phyloP scores from a whole-genome alignment of 192 early-diverging fungal species.

The Nowakowskiella sp. region DNA sequence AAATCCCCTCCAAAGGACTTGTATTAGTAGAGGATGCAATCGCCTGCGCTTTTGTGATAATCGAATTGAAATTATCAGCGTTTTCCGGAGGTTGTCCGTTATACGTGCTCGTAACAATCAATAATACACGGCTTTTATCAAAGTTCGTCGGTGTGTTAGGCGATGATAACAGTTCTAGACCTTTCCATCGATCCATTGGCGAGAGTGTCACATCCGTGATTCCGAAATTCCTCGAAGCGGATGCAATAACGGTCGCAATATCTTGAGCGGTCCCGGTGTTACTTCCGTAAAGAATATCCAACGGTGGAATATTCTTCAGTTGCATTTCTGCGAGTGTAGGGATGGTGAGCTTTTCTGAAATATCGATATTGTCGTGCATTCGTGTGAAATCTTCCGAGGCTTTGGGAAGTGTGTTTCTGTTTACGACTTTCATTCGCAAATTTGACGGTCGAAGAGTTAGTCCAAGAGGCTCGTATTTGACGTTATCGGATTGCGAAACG shows the following conservation, averaged over 20 bases:
- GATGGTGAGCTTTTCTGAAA: too few relatives aligned
- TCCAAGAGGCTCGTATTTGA: neutral
- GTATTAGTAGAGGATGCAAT: too few relatives aligned
- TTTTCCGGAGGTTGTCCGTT: slow-evolving; percentile 49
- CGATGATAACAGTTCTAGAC: too few relatives aligned
- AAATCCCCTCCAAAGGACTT: slow-evolving; percentile 29
- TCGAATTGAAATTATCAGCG: slow-evolving; percentile 30
- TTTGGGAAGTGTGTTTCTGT: slow-evolving; percentile 2
- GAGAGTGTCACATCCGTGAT: slow-evolving; percentile 23
- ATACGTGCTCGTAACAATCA: slow-evolving; percentile 38
- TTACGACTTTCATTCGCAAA: neutral
- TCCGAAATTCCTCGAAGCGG: slow-evolving; percentile 28
- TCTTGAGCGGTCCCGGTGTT: slow-evolving; percentile 49
- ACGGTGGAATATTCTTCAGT: slow-evolving; percentile 30
- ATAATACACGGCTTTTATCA: too few relatives aligned
- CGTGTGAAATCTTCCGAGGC: too few relatives aligned
- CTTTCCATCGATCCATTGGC: too few relatives aligned
- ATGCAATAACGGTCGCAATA: slow-evolving; percentile 33
- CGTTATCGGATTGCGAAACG: too few relatives aligned
- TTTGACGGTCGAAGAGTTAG: neutral
- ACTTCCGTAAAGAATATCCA: slow-evolving; percentile 42
- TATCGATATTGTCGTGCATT: too few relatives aligned
- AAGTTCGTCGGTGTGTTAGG: too few relatives aligned
- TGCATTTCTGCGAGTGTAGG: too few relatives aligned
- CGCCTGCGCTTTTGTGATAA: neutral